These are phyloP conservation scores for Calonectria hongkongensis DNA, from an alignment of 2,329 filamentous ascomycete species.

Conservation along the genomic window DNA sequence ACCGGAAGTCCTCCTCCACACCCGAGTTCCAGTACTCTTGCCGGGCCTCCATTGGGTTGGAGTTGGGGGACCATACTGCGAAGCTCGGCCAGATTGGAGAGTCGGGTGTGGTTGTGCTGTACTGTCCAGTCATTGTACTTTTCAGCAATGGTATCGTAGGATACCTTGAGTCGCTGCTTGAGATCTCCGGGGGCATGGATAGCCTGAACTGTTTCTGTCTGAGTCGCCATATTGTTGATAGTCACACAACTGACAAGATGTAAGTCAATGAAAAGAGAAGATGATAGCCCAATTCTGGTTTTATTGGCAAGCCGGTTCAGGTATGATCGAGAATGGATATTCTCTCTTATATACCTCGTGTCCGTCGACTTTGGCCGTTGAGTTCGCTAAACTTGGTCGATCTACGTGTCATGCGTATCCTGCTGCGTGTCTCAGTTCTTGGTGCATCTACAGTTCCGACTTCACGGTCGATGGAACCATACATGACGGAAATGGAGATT, in stretches of 20 bases:
- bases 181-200: not conserved
- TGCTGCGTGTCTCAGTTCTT: not conserved
- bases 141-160: not conserved
- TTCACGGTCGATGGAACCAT: not conserved
- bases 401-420: no score
- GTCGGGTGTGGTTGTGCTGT: not conserved
- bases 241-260: not conserved
- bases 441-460: not conserved
- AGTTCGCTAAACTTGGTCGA: not conserved
- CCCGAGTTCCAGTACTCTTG: conserved; percentile 2
- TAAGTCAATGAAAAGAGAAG: not conserved
- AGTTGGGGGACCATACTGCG: not conserved
- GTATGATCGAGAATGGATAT: not conserved
- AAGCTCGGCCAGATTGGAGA: not conserved
- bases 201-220: not conserved
- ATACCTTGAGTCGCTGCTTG: not conserved
- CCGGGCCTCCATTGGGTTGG: not conserved
- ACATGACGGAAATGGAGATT: not conserved
- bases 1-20: conserved; percentile 7
- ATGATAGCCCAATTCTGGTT: no score
- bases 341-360: not conserved
- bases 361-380: not conserved
- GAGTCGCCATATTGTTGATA: not conserved
- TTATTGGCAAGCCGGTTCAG: no score
- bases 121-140: conserved; percentile 9